These are phyloP conservation scores for Colletotrichum liriopes DNA, from an alignment of 2,329 filamentous ascomycete genomes.

Conservation along the genomic window DNA sequence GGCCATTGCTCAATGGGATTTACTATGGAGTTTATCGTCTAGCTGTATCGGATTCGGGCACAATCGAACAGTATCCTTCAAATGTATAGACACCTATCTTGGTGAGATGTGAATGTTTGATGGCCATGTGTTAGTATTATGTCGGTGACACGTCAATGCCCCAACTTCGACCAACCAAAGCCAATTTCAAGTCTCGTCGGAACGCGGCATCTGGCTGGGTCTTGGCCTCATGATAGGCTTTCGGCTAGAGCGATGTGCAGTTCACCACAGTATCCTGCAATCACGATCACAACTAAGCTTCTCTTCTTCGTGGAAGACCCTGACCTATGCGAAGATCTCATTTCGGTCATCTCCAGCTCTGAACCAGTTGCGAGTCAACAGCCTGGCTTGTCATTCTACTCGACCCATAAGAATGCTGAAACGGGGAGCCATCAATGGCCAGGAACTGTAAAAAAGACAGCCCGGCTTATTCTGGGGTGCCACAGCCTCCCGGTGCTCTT, in stretches of 20 bases:
- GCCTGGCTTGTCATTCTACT: slow-evolving; percentile 11
- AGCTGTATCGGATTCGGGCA: neutral
- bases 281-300: neutral
- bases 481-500: neutral
- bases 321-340: slow-evolving; percentile 21
- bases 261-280: too few species aligned
- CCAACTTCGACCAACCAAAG: neutral
- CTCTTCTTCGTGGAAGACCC: neutral
- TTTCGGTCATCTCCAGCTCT: slow-evolving; percentile 33
- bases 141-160: neutral
- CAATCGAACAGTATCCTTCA: neutral
- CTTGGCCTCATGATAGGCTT: neutral
- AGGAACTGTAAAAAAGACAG: neutral
- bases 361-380: slow-evolving; percentile 24
- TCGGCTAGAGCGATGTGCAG: neutral
- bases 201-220: neutral
- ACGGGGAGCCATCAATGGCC: neutral
- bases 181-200: neutral
- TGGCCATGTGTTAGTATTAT: too few species aligned
- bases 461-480: neutral
- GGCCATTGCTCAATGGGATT: slow-evolving; percentile 4
- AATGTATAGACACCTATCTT: too few species aligned
- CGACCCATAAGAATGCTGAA: slow-evolving; percentile 2
- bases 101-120: neutral
- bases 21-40: slow-evolving; percentile 8